phyloP scores from a whole-genome alignment of 2,329 filamentous ascomycete species.

The Ascomycota sp. region DNA sequence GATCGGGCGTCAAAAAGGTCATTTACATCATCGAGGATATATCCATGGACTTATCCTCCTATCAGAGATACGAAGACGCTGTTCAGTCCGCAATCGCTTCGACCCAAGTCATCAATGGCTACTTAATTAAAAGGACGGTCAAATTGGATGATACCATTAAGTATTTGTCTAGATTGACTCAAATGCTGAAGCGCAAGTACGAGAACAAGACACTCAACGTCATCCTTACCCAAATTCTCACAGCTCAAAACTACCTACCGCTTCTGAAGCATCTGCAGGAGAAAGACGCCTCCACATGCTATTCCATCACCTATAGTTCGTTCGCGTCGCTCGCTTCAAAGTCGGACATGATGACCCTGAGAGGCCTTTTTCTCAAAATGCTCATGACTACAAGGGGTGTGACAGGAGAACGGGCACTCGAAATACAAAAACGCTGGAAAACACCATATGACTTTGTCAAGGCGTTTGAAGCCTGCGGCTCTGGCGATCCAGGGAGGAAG shows the following conservation, averaged over 20 bases:
- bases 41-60: conserved; percentile 31
- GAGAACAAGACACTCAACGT: conserved; percentile 35
- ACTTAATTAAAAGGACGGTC: conserved; percentile 56
- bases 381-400: conserved; percentile 62
- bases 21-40: conserved; percentile 65
- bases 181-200: conserved; percentile 44
- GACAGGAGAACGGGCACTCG: conserved; percentile 57
- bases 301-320: conserved; percentile 47
- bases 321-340: conserved; percentile 58
- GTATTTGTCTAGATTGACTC: conserved; percentile 55
- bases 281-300: conserved; percentile 26
- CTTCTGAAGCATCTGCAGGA: conserved; percentile 37
- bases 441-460: conserved; percentile 54
- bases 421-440: conserved; percentile 60
- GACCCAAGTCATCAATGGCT: conserved; percentile 60
- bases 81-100: conserved; percentile 55
- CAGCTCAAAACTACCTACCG: conserved; percentile 44
- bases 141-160: conserved; percentile 61
- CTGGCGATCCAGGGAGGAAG: conserved; percentile 28
- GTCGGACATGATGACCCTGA: conserved; percentile 50
- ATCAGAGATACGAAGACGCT: conserved; percentile 40
- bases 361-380: conserved; percentile 68
- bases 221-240: conserved; percentile 44
- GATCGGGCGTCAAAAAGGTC: conserved; percentile 54
- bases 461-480: conserved; percentile 38